A percentile compares a stretch with the other conserved stretches of the same genome.
These are phyloP conservation scores for Pseudozyma hubeiensis DNA, from an alignment of 1,284 basidiomycete genomes.

Conservation along the genomic window DNA sequence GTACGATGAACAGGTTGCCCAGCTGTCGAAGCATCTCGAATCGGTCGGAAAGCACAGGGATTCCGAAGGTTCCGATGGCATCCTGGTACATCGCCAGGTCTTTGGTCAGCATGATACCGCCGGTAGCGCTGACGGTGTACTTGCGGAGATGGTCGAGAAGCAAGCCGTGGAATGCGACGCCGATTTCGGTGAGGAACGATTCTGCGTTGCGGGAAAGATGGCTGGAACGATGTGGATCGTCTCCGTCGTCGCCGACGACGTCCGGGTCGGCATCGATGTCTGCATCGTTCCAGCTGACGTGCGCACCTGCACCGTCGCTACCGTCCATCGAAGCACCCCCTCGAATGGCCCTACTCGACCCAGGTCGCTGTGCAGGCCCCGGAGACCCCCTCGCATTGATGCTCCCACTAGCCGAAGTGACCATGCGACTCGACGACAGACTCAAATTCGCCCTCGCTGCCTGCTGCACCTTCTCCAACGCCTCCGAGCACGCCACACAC, in stretches of 20 bases:
- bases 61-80: constrained; percentile 81
- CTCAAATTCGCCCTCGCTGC: constrained; percentile 77
- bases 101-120: constrained; percentile 97
- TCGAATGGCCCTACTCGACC: constrained; percentile 12
- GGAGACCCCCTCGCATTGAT: constrained; percentile 27
- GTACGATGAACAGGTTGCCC: constrained; percentile 83
- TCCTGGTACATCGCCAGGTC: constrained; percentile 98
- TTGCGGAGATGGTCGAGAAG: constrained; percentile 94
- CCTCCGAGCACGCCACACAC: constrained; percentile 87
- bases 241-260: constrained; percentile 16
- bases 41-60: constrained; percentile 87
- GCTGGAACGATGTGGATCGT: constrained; percentile 22
- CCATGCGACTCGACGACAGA: constrained; percentile 23
- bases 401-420: constrained; percentile 22
- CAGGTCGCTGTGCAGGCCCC: constrained; percentile 1
- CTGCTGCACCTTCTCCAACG: constrained; percentile 82
- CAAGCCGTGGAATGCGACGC: constrained; percentile 91
- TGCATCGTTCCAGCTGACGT: constrained; percentile 24
- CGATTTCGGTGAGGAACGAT: constrained; percentile 90
- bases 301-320: constrained; percentile 8
- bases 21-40: constrained; percentile 99
- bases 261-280: constrained; percentile 8
- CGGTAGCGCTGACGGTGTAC: constrained; percentile 95
- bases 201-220: constrained; percentile 78
- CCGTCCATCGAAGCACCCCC: constrained; percentile 19